A percentile compares a stretch with the other conserved stretches of the same genome.
Conservation (phyloP, 169 alveolate species). For the Plasmodium vinckei region DNA sequence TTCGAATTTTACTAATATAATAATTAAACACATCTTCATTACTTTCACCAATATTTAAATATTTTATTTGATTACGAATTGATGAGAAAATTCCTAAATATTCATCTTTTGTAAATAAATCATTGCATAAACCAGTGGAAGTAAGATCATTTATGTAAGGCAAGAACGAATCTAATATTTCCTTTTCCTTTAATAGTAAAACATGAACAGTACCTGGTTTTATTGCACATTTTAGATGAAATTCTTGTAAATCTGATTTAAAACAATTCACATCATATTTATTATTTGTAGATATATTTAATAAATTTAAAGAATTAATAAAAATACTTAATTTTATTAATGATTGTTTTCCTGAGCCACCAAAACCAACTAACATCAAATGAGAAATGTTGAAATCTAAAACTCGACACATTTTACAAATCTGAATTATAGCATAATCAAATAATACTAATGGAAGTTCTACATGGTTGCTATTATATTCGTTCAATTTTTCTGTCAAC, state of each 20-base stretch:
- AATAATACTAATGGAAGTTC: slow-evolving; percentile 95
- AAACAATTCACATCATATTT: slow-evolving; percentile 92
- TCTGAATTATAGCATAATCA: slow-evolving; percentile 95
- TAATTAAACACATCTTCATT: slow-evolving; percentile 89
- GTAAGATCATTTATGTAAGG: slow-evolving; percentile 95
- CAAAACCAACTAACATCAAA: slow-evolving; percentile 96
- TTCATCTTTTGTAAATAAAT: slow-evolving; percentile 94
- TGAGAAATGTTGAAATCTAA: slow-evolving; percentile 94
- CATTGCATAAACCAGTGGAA: slow-evolving; percentile 95
- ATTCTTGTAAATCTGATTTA: slow-evolving; percentile 92
- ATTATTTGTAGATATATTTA: slow-evolving; percentile 91
- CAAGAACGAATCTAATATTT: slow-evolving; percentile 93
- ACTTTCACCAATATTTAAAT: slow-evolving; percentile 86
- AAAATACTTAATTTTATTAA: slow-evolving; percentile 93
- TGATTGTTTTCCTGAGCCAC: slow-evolving; percentile 98
- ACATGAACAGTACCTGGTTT: slow-evolving; percentile 93
- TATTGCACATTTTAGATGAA: slow-evolving; percentile 94
- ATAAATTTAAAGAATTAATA: slow-evolving; percentile 90
- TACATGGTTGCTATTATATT: slow-evolving; percentile 93
- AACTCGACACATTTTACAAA: slow-evolving; percentile 94
- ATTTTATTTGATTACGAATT: slow-evolving; percentile 87
- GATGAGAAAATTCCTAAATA: slow-evolving; percentile 90
- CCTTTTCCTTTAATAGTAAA: slow-evolving; percentile 94
- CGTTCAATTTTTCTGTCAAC: slow-evolving; percentile 90
- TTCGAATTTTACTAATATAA: slow-evolving; percentile 82